A percentile compares a stretch with the other conserved stretches of the same genome.
Evolutionary conservation across 768 basidiomycete genomes (phyloP).

Genomic region (Rhodotorula sphaerocarpa): DNA sequence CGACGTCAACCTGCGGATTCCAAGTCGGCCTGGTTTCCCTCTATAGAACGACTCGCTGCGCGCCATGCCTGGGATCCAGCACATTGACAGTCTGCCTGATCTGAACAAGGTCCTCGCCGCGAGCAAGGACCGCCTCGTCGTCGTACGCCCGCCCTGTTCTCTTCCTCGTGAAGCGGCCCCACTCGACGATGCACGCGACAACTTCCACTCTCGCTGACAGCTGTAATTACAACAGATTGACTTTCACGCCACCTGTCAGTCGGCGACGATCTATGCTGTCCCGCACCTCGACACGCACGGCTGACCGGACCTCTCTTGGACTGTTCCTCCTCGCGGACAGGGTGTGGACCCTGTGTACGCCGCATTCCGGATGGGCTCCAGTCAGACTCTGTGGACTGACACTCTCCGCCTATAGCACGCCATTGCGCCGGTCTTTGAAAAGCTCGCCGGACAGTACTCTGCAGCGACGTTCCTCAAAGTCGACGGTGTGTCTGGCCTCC

Average conservation of each 20-base stretch:
- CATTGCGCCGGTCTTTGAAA: constrained; percentile 44
- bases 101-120: constrained; percentile 20
- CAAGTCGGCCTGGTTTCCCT: too few relatives aligned
- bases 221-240: too few relatives aligned
- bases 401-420: constrained; percentile 1
- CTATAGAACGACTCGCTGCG: too few relatives aligned
- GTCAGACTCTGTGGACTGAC: background rate
- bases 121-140: constrained; percentile 16
- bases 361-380: too few relatives aligned
- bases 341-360: constrained; percentile 24
- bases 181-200: too few relatives aligned
- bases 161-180: background rate
- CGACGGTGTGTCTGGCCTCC: constrained; percentile 27
- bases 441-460: constrained; percentile 41
- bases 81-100: constrained; percentile 8
- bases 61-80: constrained; percentile 36
- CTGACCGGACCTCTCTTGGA: too few relatives aligned
- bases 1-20: too few relatives aligned
- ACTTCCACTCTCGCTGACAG: too few relatives aligned
- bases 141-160: background rate
- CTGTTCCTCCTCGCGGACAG: too few relatives aligned
- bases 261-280: background rate
- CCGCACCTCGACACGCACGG: too few relatives aligned
- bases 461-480: constrained; percentile 44
- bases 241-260: constrained; percentile 24